Evolutionary conservation across 106 monocot genomes (phyloP).

Genomic region (Dioscorea alata): DNA sequence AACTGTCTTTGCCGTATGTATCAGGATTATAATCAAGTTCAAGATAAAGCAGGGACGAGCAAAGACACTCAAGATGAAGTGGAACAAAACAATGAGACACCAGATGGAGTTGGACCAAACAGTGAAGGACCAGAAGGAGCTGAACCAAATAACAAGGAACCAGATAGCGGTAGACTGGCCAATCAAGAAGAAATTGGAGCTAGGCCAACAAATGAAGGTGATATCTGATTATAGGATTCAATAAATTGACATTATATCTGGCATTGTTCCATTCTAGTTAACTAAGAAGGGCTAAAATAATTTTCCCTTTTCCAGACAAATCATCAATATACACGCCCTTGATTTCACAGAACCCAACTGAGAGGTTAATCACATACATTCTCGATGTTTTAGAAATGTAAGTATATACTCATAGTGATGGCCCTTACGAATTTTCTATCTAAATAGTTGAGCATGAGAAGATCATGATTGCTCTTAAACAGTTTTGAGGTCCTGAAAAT

Average conservation of each 20-base stretch:
- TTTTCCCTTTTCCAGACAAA: slow-evolving; percentile 19
- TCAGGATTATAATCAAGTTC: no score
- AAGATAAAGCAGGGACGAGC: no score
- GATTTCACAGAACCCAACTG: not conserved
- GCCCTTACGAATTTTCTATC: not conserved
- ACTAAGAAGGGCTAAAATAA: not conserved
- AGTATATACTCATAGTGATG: slow-evolving; percentile 4
- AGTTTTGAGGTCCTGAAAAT: not conserved
- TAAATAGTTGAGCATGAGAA: not conserved
- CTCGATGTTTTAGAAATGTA: slow-evolving; percentile 49
- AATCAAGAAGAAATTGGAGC: not conserved
- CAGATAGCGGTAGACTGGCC: not conserved
- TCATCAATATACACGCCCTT: not conserved
- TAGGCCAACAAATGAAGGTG: not conserved
- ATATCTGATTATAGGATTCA: not conserved
- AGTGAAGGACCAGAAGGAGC: not conserved
- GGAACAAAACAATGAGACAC: no score
- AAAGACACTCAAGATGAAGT: no score
- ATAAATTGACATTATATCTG: not conserved
- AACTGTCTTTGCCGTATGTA: no score
- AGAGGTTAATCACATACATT: slow-evolving; percentile 26
- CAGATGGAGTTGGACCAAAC: no score
- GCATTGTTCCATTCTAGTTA: not conserved
- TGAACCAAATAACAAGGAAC: not conserved
- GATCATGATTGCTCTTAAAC: not conserved